Conservation (phyloP, 2,329 filamentous ascomycete genomes). For the Huntiella moniliformis region DNA sequence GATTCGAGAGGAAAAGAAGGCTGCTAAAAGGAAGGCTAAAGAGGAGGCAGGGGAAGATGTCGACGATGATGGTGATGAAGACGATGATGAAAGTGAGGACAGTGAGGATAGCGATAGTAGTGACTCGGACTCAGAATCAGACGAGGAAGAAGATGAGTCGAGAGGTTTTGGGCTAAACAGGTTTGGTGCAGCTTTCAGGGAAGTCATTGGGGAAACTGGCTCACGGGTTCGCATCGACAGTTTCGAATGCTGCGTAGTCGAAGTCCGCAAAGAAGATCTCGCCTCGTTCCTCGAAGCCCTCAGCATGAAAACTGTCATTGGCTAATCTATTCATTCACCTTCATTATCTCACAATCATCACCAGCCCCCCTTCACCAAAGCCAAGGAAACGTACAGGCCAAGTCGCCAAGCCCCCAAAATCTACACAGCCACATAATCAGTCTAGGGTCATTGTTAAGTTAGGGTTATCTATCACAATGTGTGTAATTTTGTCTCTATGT, state of each 20-base stretch:
- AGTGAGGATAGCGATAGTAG: slow-evolving; percentile 17
- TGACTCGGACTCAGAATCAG: slow-evolving; percentile 30
- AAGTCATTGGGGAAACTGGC: slow-evolving; percentile 80
- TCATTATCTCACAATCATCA: neutral
- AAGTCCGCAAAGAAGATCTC: slow-evolving; percentile 92
- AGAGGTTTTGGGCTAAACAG: slow-evolving; percentile 64
- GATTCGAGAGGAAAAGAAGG: slow-evolving; percentile 25
- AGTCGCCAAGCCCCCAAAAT: too few species aligned
- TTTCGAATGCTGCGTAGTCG: slow-evolving; percentile 93
- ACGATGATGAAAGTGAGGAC: slow-evolving; percentile 23
- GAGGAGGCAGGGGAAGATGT: neutral
- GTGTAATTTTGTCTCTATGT: neutral
- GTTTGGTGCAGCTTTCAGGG: slow-evolving; percentile 89
- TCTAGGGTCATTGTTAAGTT: neutral
- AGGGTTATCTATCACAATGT: neutral
- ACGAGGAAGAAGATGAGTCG: slow-evolving; percentile 32
- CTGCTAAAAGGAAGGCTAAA: slow-evolving; percentile 6
- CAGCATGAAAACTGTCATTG: slow-evolving; percentile 75
- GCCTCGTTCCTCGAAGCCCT: slow-evolving; percentile 76
- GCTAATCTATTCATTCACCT: slow-evolving; percentile 18
- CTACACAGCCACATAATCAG: too few species aligned
- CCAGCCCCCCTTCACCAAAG: neutral
- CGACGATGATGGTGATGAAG: slow-evolving; percentile 23
- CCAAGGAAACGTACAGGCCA: too few species aligned
- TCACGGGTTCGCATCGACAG: slow-evolving; percentile 82